These are phyloP conservation scores for Monosporascus sp. DNA, from an alignment of 2,329 filamentous ascomycete genomes.

Conservation along the genomic window DNA sequence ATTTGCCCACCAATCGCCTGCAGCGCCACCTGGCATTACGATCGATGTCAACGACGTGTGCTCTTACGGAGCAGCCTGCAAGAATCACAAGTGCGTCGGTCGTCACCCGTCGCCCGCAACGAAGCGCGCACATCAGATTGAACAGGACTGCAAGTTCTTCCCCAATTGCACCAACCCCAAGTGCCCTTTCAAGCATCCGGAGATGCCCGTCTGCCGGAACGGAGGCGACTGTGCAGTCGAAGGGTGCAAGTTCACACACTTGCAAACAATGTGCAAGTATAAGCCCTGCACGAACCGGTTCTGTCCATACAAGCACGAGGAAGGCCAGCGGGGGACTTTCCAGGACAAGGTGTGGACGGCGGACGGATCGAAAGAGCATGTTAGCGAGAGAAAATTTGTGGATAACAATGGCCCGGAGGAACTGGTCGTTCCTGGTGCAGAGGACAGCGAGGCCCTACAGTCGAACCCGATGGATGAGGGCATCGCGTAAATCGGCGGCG, in stretches of 20 bases:
- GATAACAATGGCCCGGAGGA: slow-evolving; percentile 66
- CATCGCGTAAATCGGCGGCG: slow-evolving; percentile 19
- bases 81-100: slow-evolving; percentile 88
- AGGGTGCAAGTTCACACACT: slow-evolving; percentile 86
- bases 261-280: slow-evolving; percentile 80
- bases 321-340: slow-evolving; percentile 82
- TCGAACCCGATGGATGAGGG: slow-evolving; percentile 36
- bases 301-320: slow-evolving; percentile 85
- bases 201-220: slow-evolving; percentile 83
- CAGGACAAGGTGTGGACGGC: slow-evolving; percentile 90
- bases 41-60: slow-evolving; percentile 80
- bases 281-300: slow-evolving; percentile 85
- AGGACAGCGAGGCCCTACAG: slow-evolving; percentile 31
- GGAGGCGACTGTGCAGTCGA: slow-evolving; percentile 79
- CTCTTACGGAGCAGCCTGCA: slow-evolving; percentile 84
- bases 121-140: slow-evolving; percentile 70
- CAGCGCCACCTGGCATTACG: slow-evolving; percentile 69
- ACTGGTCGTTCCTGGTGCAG: slow-evolving; percentile 59
- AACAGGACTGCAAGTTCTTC: slow-evolving; percentile 86
- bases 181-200: slow-evolving; percentile 86
- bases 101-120: slow-evolving; percentile 89
- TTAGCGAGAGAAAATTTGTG: slow-evolving; percentile 86
- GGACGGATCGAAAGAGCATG: slow-evolving; percentile 56
- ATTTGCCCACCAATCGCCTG: slow-evolving; percentile 92
- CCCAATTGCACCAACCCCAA: slow-evolving; percentile 84